phyloP scores from a whole-genome alignment of 257 asterid species.

The Solanum appendiculatum region DNA sequence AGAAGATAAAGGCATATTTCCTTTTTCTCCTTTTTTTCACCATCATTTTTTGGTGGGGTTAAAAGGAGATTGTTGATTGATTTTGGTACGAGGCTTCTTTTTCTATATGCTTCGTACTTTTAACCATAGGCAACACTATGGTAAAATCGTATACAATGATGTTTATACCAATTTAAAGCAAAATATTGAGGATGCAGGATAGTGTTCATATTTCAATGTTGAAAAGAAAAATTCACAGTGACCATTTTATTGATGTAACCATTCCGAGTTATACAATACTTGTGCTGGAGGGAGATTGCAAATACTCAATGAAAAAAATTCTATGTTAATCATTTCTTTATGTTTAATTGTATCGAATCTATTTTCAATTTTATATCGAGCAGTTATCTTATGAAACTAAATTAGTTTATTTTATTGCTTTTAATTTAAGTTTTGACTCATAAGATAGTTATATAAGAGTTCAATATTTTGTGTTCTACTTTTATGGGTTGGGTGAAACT shows the following conservation, averaged over 20 bases:
- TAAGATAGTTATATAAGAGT: not conserved
- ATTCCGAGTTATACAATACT: not conserved
- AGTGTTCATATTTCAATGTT: not conserved
- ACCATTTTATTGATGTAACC: not conserved
- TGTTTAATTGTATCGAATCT: not conserved
- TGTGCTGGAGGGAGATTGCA: not conserved
- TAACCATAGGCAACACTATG: not conserved
- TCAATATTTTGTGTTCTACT: not conserved
- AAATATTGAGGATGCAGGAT: not conserved
- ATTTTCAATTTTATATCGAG: not conserved
- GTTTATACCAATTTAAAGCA: not conserved
- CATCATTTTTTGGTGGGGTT: not conserved
- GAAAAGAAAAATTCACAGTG: not conserved
- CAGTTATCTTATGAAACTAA: not conserved
- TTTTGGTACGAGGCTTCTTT: not conserved
- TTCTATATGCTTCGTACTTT: not conserved
- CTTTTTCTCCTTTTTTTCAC: not conserved
- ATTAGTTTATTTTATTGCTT: not conserved
- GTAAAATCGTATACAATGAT: not conserved
- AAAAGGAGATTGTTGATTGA: not conserved
- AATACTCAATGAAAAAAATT: not conserved
- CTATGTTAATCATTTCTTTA: not conserved
- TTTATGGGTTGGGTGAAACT: slow-evolving; percentile 18
- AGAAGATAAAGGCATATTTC: not conserved
- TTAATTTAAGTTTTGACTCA: not conserved